Evolutionary conservation across 495 filamentous ascomycete genomes (phyloP), one percentile per base, ranked within the genome.

Genomic region (Annulohypoxylon nitens): DNA sequence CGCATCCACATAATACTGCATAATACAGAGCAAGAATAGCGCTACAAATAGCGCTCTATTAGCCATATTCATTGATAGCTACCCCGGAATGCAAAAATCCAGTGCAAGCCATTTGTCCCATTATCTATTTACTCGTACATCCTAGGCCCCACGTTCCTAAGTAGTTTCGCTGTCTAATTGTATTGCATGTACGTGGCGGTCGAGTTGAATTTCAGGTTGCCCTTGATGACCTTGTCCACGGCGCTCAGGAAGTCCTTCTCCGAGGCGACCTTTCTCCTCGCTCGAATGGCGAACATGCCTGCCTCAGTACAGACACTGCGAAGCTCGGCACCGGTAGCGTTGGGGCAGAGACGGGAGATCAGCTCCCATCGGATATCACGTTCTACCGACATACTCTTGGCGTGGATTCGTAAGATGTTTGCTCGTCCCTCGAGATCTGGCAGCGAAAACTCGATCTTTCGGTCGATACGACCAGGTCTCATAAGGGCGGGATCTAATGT

Each of bases 191-290:
- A 99, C 63, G 94, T 94, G 25, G 97, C 96, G 61, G 96, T 99
- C 64, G 93, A 97, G 88, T 97, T 98, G 87, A 99, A 99, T 88
- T 99, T 99, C 80, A 97, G 85, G 81, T 97, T 97, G 68, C 94
- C 94, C 89, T 98, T 98, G 84, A 99, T 99, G 62, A 99, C 96
- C 90, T 99, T 99, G 85, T 99, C 96, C 67, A 99, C 96, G 14
- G 95, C 94, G 18, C 92, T 92, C 80, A 99, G 86, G 84, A 99
- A 99, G 86, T 99, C 96, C 89, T 99, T 99, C 90, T 99, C 96
- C 20, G 95, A 95, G 4, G 96, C 95, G 10, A 99, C 94, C 93
- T 99, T 99, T 80, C 96, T 90, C 80, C 96, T 86, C 41, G 97
- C 96, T 59, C 96, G 90, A 76, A 99, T 98, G 50, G 96, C 97